These are phyloP conservation scores for Aspergillus sparsus DNA, from an alignment of 495 filamentous ascomycete species.

Conservation along the genomic window DNA sequence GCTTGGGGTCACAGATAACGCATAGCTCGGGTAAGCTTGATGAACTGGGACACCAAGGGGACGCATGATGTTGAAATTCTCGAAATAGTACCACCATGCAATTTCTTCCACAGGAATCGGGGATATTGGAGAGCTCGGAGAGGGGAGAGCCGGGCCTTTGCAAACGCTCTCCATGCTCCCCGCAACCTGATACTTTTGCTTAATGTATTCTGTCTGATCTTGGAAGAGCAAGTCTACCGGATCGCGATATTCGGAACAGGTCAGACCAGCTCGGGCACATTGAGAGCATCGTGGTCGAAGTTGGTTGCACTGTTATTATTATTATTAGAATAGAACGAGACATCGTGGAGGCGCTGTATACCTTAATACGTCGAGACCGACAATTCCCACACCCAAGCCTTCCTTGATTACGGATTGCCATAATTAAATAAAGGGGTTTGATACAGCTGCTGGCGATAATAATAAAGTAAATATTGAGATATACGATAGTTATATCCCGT, in stretches of 20 bases:
- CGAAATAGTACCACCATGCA: slow-evolving; percentile 5
- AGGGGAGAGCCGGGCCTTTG: not conserved
- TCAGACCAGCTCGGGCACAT: slow-evolving; percentile 2
- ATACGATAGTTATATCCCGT: not conserved
- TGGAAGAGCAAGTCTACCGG: slow-evolving; percentile 9
- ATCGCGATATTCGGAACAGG: not conserved
- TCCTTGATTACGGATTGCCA: not conserved
- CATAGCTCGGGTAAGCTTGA: not conserved
- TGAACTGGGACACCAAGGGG: not conserved
- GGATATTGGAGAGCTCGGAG: not conserved
- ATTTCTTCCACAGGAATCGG: not conserved
- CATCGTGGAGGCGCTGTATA: not conserved
- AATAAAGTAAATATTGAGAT: not conserved
- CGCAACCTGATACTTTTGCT: not conserved
- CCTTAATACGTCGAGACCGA: slow-evolving; percentile 10
- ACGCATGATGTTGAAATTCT: slow-evolving; percentile 9
- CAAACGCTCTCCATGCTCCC: not conserved
- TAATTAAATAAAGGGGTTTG: not conserved
- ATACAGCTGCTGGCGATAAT: not conserved
- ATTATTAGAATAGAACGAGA: not conserved
- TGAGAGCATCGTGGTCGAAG: slow-evolving; percentile 9
- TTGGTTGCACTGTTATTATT: slow-evolving; percentile 8
- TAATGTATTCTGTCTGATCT: not conserved
- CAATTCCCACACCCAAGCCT: slow-evolving; percentile 8
- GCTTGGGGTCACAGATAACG: not conserved